Evolutionary conservation across 2,329 filamentous ascomycete genomes (phyloP).

Genomic region (Atkinsonella hypoxylon): DNA sequence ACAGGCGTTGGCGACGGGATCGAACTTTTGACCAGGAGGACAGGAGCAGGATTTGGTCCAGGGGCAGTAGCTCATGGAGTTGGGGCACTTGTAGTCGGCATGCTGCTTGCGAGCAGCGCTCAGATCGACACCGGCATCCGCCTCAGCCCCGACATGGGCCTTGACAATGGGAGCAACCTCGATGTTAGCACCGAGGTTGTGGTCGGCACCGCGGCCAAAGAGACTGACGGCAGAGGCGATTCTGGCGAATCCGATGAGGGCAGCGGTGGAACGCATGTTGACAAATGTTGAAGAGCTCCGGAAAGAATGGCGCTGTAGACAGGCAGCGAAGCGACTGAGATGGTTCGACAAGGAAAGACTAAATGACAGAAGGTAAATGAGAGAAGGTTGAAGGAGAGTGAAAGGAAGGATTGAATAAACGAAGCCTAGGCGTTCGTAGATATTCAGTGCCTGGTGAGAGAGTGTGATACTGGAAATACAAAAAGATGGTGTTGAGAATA

Average conservation of each 20-base stretch:
- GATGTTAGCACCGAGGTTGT: slow-evolving; percentile 6
- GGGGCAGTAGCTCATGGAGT: slow-evolving; percentile 23
- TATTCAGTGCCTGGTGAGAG: neutral
- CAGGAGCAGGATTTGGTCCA: slow-evolving; percentile 32
- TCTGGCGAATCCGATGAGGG: slow-evolving; percentile 15
- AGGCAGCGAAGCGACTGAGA: neutral
- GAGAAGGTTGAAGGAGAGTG: too few relatives aligned
- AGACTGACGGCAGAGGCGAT: slow-evolving; percentile 12
- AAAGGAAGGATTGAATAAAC: neutral
- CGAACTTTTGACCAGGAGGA: slow-evolving; percentile 27
- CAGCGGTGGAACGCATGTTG: slow-evolving; percentile 21
- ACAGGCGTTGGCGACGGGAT: slow-evolving; percentile 18
- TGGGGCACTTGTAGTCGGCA: slow-evolving; percentile 20
- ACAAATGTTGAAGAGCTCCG: neutral
- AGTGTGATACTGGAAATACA: too few relatives aligned
- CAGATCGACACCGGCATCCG: slow-evolving; percentile 6
- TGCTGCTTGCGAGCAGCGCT: slow-evolving; percentile 11
- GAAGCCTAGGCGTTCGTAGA: slow-evolving; percentile 2
- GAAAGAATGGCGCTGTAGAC: neutral
- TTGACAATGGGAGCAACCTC: slow-evolving; percentile 7
- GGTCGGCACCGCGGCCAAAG: slow-evolving; percentile 16
- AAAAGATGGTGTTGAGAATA: neutral
- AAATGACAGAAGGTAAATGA: neutral
- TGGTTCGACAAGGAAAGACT: neutral
- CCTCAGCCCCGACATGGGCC: neutral